phyloP scores from a whole-genome alignment of 495 filamentous ascomycete species.

The Talaromyces liani region DNA sequence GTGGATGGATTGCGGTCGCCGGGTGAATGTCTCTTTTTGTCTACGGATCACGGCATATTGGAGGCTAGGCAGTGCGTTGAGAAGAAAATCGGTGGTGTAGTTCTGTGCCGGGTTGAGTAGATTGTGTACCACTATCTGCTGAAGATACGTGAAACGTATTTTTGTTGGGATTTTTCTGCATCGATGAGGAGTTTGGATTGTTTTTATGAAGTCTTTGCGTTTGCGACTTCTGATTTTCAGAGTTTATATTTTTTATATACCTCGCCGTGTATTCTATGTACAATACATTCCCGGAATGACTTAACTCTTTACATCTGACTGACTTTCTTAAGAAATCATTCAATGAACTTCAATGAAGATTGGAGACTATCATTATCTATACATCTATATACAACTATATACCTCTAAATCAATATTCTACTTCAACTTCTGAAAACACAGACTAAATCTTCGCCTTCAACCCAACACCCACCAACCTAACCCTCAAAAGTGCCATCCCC shows the following conservation, averaged over 20 bases:
- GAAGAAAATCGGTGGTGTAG: slow-evolving; percentile 75
- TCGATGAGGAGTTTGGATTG: slow-evolving; percentile 7
- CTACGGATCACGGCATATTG: slow-evolving; percentile 71
- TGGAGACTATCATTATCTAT: neutral
- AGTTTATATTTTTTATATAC: neutral
- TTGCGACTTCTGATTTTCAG: slow-evolving; percentile 1
- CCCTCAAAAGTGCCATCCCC: neutral
- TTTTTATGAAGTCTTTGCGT: slow-evolving; percentile 4
- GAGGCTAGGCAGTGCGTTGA: slow-evolving; percentile 83
- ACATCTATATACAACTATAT: neutral
- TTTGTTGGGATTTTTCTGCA: slow-evolving; percentile 7
- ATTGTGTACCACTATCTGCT: slow-evolving; percentile 9
- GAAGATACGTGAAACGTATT: neutral
- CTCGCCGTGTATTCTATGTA: slow-evolving; percentile 7
- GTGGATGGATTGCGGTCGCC: slow-evolving; percentile 66
- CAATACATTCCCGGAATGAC: neutral
- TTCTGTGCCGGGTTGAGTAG: slow-evolving; percentile 63
- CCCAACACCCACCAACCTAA: neutral
- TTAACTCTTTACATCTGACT: too few relatives aligned
- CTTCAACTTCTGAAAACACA: neutral
- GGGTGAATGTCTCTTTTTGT: slow-evolving; percentile 78
- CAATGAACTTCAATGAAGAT: neutral
- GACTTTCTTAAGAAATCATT: too few relatives aligned
- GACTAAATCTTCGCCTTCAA: neutral
- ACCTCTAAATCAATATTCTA: too few relatives aligned